phyloP scores from a whole-genome alignment of 352 stramenopile genomes.

The Pythium apleroticum region DNA sequence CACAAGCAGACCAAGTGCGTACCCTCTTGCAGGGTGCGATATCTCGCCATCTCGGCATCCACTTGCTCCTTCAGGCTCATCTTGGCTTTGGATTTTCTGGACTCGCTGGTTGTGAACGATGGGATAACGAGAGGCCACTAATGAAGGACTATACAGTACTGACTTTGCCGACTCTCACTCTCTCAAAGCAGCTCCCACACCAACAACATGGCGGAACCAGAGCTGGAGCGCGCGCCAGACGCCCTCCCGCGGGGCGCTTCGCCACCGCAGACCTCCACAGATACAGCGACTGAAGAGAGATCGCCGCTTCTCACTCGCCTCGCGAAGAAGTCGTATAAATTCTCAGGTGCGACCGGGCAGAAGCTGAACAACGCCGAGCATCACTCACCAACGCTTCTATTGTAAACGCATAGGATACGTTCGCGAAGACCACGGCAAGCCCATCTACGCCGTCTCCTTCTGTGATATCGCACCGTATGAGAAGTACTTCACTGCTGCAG shows the following conservation, averaged over 20 bases:
- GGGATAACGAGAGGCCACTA: not conserved
- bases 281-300: not conserved
- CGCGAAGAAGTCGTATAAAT: constrained; percentile 65
- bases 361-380: not conserved
- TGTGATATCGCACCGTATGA: constrained; percentile 72
- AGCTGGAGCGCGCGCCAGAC: not conserved
- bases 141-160: not conserved
- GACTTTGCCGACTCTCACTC: not conserved
- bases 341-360: constrained; percentile 43
- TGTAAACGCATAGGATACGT: constrained; percentile 46
- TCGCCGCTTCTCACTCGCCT: constrained; percentile 44
- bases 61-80: constrained; percentile 69
- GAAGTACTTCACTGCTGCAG: constrained; percentile 66
- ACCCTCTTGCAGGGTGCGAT: constrained; percentile 91
- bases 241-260: not conserved
- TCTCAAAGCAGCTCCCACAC: not conserved
- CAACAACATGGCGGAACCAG: constrained; percentile 1
- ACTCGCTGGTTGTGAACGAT: constrained; percentile 5
- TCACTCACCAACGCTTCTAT: constrained; percentile 5
- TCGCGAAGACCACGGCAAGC: constrained; percentile 70
- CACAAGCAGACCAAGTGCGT: not conserved
- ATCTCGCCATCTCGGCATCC: constrained; percentile 89
- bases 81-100: constrained; percentile 21
- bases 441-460: constrained; percentile 77
- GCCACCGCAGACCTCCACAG: not conserved